Base-by-base conservation (phyloP, 345 rosid species). In the Excoecaria agallocha region DNA sequence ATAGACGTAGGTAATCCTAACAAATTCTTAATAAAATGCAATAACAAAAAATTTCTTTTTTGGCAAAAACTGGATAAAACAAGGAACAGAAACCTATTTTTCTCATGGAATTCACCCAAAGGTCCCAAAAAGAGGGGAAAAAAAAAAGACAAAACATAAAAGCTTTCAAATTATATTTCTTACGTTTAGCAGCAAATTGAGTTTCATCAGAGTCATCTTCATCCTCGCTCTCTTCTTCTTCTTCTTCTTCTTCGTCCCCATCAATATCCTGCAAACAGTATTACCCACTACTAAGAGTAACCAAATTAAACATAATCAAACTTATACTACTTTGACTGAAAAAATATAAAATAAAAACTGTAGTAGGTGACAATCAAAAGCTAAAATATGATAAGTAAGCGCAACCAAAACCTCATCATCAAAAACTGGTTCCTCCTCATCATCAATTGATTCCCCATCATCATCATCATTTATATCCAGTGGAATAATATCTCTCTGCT, bases 401-500 rank as follows among this genome's bases (percentile, higher is more conserved):
- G 50, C 39, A 74, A 56, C 59, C 39, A 25, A 59, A 22, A 80
- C 83, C 80, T 76, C 68, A 12, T 76, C 30, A 55, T 87, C 89
- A 76, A 92, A 86, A 78, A 95, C 90, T 0, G 94, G 97, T 43
- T 85, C 84, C 70, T 84, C 98, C 30, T 83, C 84, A 82, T 93
- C 96, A 43, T 85, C 93, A 84, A 85, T 90, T 0, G 92, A 87
- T n/a, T 78, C 90, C n/a, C n/a, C n/a, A 73, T 76, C 88, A 69
- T 66, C 81, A 82, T 86, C 92, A 76, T 72, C 86, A 71, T 89
- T 84, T 37, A 88, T 51, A 78, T 87, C 85, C 57, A 93, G 83
- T 2, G 94, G 93, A 81, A 95, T 87, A 70, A 93, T 77, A 80
- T 91, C 93, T 70, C 97, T 85, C 79, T 91, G 89, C 76, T 90